These are phyloP conservation scores for Scedosporium aurantiacum DNA, from an alignment of 2,329 filamentous ascomycete genomes.

Conservation along the genomic window DNA sequence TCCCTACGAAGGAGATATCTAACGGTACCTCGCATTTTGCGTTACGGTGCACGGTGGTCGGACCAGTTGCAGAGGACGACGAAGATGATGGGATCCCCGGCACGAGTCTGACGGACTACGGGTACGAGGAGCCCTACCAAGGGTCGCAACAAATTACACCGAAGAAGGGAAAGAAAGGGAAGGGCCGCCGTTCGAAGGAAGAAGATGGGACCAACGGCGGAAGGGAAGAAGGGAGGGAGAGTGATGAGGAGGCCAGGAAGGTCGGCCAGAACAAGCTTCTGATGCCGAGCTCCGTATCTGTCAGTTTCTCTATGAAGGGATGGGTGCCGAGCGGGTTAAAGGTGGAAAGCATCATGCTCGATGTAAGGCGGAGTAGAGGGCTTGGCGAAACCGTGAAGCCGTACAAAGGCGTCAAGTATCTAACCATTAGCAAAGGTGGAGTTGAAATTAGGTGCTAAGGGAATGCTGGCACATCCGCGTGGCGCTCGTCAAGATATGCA, in stretches of 20 bases:
- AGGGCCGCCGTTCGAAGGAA: conserved; percentile 16
- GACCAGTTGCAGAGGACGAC: conserved; percentile 38
- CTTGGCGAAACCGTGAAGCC: conserved; percentile 82
- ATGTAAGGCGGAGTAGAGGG: conserved; percentile 72
- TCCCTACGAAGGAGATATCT: conserved; percentile 65
- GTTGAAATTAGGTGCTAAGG: conserved; percentile 50
- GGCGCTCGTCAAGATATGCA: too few species aligned
- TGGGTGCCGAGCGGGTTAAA: conserved; percentile 58
- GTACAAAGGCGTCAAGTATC: conserved; percentile 96
- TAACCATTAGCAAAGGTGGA: conserved; percentile 62
- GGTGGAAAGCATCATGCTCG: conserved; percentile 56
- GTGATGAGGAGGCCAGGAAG: conserved; percentile 41
- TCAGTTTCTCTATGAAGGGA: conserved; percentile 61
- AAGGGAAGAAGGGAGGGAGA: conserved; percentile 18
- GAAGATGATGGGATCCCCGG: conserved; percentile 38
- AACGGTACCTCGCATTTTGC: conserved; percentile 57
- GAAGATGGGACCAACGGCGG: conserved; percentile 13
- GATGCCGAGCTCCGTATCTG: conserved; percentile 68
- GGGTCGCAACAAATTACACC: conserved; percentile 15
- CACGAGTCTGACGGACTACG: conserved; percentile 39
- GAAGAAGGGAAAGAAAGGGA: conserved; percentile 9
- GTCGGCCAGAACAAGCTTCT: conserved; percentile 60
- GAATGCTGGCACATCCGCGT: not conserved
- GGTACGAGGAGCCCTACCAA: conserved; percentile 48
- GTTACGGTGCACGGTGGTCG: conserved; percentile 70